Base-by-base conservation (phyloP, 495 filamentous ascomycete genomes). In the Talaromyces ruber region DNA sequence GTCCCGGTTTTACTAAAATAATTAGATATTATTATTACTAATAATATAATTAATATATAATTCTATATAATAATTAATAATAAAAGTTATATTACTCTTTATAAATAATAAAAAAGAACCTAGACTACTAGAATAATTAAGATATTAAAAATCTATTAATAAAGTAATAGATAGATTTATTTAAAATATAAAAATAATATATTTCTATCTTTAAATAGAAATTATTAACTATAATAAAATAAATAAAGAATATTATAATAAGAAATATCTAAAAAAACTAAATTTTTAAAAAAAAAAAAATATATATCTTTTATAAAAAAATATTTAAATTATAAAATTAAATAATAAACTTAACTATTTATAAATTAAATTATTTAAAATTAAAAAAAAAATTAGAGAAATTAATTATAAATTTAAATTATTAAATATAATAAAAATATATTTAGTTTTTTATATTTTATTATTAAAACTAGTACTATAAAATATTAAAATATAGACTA, bases 321-420 rank as follows among this genome's bases (percentile, higher is more conserved):
- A 54, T 54, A 14, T 54, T 22, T 11, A 54, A 5, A 54, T 21
- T 54, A 22, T 5, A 54, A 2, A 25, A 54, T 4, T 9, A 54
- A 54, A 26, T 4, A 25, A 54, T 54, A 54, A 54, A 54, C 26
- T 54, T 24, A 11, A 54, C 25, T 25, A 54, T 25, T 25, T 54
- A 54, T 22, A 11, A 25, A 54, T 54, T 22, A 25, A 11, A 54
- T 11, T 26, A 54, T 54, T 54, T 54, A 54, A 54, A 25, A 54
- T 54, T 54, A 54, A 54, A 54, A 25, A 54, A 54, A 54, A 54
- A 54, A 54, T 54, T 54, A 54, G 51, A n/a, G 12, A 54, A 22
- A 21, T 54, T 26, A 54, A 54, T 54, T 54, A 54, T 26, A 54
- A 54, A 21, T 21, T 54, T 6, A 54, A 54, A 25, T 11, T 54